Percentiles rank a stretch among this genome's conserved stretches.
These are phyloP conservation scores for Trypanosoma mega DNA, from an alignment of 208 protist species.

Conservation along the genomic window DNA sequence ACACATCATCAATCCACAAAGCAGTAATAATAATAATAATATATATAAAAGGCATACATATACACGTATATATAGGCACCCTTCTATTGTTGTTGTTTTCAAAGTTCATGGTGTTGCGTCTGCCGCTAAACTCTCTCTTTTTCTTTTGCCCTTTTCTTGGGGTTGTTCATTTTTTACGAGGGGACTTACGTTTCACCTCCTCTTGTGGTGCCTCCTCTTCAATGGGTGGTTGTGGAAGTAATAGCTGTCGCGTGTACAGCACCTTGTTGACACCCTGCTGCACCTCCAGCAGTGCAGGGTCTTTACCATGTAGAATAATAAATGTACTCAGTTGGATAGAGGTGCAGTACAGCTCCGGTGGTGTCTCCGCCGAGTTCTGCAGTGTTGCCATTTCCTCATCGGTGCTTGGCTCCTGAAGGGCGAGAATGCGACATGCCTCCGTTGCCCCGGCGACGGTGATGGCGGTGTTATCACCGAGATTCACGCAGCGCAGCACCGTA, in stretches of 20 bases:
- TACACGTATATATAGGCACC: too few species aligned
- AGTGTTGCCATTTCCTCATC: slow-evolving; percentile 63
- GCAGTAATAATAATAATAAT: too few species aligned
- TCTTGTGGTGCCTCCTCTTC: slow-evolving; percentile 6
- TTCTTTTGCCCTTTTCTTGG: too few species aligned
- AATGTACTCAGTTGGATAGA: slow-evolving; percentile 57
- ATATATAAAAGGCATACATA: too few species aligned
- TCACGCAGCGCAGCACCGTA: slow-evolving; percentile 78
- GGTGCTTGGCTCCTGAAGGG: slow-evolving; percentile 57
- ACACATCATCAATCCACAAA: too few species aligned
- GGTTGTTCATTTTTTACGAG: too few species aligned
- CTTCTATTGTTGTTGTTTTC: too few species aligned
- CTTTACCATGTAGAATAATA: slow-evolving; percentile 27
- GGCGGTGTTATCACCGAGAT: slow-evolving; percentile 64
- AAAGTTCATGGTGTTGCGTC: too few species aligned
- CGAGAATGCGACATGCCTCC: slow-evolving; percentile 66
- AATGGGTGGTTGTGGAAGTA: not conserved
- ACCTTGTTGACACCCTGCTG: slow-evolving; percentile 44
- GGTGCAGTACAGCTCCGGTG: slow-evolving; percentile 75
- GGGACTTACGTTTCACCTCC: slow-evolving; percentile 11
- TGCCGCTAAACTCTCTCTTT: slow-evolving; percentile 19
- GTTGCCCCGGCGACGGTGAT: slow-evolving; percentile 57
- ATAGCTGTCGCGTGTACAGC: slow-evolving; percentile 30
- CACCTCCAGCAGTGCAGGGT: slow-evolving; percentile 33
- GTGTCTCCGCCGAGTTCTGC: slow-evolving; percentile 18